These are phyloP conservation scores for Tricholoma bakamatsutake DNA, from an alignment of 768 basidiomycete genomes.

Conservation along the genomic window DNA sequence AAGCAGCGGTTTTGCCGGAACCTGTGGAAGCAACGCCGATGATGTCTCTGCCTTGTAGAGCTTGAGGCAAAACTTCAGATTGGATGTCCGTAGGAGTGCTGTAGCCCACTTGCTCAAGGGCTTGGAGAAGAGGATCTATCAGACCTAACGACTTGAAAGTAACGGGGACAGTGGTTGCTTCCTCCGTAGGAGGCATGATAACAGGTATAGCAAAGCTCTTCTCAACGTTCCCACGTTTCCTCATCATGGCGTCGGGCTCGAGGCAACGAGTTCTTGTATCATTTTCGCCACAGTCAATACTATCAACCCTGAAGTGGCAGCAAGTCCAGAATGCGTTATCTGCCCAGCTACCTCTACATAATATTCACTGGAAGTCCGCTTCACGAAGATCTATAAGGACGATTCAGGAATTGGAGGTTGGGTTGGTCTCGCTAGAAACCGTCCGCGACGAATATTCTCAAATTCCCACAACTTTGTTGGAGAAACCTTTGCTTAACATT, in stretches of 20 bases:
- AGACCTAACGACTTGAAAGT: constrained; percentile 85
- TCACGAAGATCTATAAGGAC: constrained; percentile 71
- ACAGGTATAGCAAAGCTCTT: constrained; percentile 16
- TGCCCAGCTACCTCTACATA: constrained; percentile 79
- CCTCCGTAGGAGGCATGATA: constrained; percentile 60
- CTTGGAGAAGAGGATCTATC: constrained; percentile 83
- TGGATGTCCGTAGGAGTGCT: constrained; percentile 91
- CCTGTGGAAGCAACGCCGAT: constrained; percentile 99
- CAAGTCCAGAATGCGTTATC: constrained; percentile 59
- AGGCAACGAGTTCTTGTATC: constrained; percentile 57
- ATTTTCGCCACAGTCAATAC: constrained; percentile 56
- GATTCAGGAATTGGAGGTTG: constrained; percentile 83
- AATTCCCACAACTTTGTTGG: constrained; percentile 70
- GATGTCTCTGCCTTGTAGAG: constrained; percentile 88
- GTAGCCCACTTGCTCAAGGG: constrained; percentile 76
- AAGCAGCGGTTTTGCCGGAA: constrained; percentile 96
- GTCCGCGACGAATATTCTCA: constrained; percentile 72
- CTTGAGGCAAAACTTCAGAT: constrained; percentile 75
- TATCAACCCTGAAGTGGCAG: constrained; percentile 68
- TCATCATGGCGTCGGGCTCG: constrained; percentile 17
- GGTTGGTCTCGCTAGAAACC: constrained; percentile 61
- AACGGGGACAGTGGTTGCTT: constrained; percentile 36
- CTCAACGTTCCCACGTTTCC: constrained; percentile 15
- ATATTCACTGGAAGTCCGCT: constrained; percentile 87
- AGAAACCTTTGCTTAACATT: constrained; percentile 82